Percentiles rank a stretch among this genome's conserved stretches.
Conservation (phyloP, 2,329 filamentous ascomycete species). For the Sporothrix pallida region DNA sequence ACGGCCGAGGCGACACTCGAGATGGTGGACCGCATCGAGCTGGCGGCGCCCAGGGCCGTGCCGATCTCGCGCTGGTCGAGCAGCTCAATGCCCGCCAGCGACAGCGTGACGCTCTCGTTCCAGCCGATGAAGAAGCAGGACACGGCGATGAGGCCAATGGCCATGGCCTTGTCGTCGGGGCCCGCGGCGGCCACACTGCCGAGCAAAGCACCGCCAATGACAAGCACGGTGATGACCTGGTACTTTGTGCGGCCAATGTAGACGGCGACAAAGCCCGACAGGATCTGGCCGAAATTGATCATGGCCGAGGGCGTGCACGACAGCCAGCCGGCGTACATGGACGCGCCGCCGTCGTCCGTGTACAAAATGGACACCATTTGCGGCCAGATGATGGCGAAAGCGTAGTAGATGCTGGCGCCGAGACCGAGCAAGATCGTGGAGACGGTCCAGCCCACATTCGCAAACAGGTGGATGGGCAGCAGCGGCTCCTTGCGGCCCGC, state of each 20-base stretch:
- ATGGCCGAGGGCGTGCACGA: slow-evolving; percentile 42
- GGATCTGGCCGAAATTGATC: slow-evolving; percentile 41
- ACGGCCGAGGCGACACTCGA: slow-evolving; percentile 45
- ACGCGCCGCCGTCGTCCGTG: slow-evolving; percentile 36
- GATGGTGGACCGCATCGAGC: slow-evolving; percentile 47
- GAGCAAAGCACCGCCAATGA: slow-evolving; percentile 43
- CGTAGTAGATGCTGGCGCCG: slow-evolving; percentile 48
- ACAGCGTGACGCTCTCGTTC: slow-evolving; percentile 43
- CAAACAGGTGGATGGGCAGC: slow-evolving; percentile 47
- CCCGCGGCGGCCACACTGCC: slow-evolving; percentile 42
- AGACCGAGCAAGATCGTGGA: slow-evolving; percentile 44
- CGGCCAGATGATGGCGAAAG: slow-evolving; percentile 48
- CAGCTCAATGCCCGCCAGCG: slow-evolving; percentile 47
- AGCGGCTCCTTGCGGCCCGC: slow-evolving; percentile 45
- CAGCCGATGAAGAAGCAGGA: slow-evolving; percentile 47
- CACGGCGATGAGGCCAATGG: slow-evolving; percentile 42
- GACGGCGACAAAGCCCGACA: slow-evolving; percentile 41
- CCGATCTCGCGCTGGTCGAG: slow-evolving; percentile 47
- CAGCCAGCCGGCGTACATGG: slow-evolving; percentile 41
- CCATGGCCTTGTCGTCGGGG: slow-evolving; percentile 41
- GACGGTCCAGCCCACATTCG: slow-evolving; percentile 45
- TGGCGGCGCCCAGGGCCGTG: slow-evolving; percentile 45
- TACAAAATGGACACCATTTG: slow-evolving; percentile 45
- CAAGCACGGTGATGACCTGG: slow-evolving; percentile 43
- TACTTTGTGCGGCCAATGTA: slow-evolving; percentile 44